Evolutionary conservation across 352 stramenopile species (phyloP).

Genomic region (Thalassiosira allenii): DNA sequence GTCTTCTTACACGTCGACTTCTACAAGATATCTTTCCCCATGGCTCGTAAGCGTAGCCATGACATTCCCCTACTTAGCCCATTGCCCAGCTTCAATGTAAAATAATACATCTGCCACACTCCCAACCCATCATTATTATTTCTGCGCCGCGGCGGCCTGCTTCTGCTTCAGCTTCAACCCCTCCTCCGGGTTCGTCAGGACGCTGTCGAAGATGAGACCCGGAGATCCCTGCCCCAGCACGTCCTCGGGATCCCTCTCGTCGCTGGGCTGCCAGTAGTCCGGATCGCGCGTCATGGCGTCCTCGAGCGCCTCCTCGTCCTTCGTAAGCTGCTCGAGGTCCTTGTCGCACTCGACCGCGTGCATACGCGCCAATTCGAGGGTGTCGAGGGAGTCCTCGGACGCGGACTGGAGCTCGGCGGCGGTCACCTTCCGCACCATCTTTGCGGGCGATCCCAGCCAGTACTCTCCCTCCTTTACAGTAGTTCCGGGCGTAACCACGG

Average conservation of each 20-base stretch:
- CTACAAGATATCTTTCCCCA: no score
- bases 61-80: no score
- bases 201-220: slow-evolving; percentile 84
- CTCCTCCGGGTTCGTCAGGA: slow-evolving; percentile 80
- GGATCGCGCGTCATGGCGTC: slow-evolving; percentile 60
- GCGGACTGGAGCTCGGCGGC: slow-evolving; percentile 67
- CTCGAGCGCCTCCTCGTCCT: slow-evolving; percentile 61
- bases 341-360: slow-evolving; percentile 82
- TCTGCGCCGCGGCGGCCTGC: slow-evolving; percentile 25
- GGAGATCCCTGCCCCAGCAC: slow-evolving; percentile 78
- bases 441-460: slow-evolving; percentile 86
- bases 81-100: no score
- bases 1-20: no score
- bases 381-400: slow-evolving; percentile 55
- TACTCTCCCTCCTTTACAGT: slow-evolving; percentile 73
- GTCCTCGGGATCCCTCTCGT: slow-evolving; percentile 60
- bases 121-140: no score
- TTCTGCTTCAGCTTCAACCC: slow-evolving; percentile 72
- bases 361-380: slow-evolving; percentile 69
- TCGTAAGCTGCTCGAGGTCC: slow-evolving; percentile 72
- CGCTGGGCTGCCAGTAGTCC: slow-evolving; percentile 63
- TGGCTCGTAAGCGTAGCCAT: no score
- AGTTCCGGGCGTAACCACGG: slow-evolving; percentile 80
- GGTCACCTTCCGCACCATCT: slow-evolving; percentile 76
- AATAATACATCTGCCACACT: no score